These are phyloP conservation scores for Aureoboletus auriporus DNA, from an alignment of 768 basidiomycete species.

Conservation along the genomic window DNA sequence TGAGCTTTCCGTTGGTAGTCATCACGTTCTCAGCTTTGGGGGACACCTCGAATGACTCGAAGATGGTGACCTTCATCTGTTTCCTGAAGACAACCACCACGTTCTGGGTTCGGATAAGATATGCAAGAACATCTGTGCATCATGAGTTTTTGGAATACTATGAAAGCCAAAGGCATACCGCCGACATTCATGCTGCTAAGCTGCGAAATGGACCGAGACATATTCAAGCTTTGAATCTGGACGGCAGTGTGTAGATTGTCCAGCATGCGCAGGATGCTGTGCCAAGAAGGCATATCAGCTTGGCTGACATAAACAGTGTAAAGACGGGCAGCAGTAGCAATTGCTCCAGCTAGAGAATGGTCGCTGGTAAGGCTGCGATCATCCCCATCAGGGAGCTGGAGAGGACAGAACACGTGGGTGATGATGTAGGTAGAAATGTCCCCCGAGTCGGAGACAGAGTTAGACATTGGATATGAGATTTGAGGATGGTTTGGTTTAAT, in stretches of 20 bases:
- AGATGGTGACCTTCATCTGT: background rate
- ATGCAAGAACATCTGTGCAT: background rate
- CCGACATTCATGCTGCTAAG: too few relatives aligned
- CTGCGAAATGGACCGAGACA: background rate
- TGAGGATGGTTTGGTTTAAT: too few relatives aligned
- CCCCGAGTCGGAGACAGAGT: too few relatives aligned
- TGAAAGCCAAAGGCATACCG: background rate
- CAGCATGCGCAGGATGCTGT: background rate
- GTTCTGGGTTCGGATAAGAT: background rate
- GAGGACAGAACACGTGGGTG: background rate
- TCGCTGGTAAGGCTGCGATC: background rate
- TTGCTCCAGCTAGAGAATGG: background rate
- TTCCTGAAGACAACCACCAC: background rate
- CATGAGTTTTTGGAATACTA: background rate
- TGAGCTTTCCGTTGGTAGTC: background rate
- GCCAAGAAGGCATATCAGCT: background rate
- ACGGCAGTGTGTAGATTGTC: background rate
- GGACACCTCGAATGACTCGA: background rate
- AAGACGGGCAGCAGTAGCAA: background rate
- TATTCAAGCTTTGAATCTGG: background rate
- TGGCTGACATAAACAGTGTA: background rate
- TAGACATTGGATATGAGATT: too few relatives aligned
- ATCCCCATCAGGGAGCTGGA: background rate
- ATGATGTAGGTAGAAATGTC: too few relatives aligned
- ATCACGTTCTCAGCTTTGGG: background rate